A percentile compares a stretch with the other conserved stretches of the same genome.
Conservation (phyloP, 805 yeast genomes). For the Teunomyces aglyptinius region DNA sequence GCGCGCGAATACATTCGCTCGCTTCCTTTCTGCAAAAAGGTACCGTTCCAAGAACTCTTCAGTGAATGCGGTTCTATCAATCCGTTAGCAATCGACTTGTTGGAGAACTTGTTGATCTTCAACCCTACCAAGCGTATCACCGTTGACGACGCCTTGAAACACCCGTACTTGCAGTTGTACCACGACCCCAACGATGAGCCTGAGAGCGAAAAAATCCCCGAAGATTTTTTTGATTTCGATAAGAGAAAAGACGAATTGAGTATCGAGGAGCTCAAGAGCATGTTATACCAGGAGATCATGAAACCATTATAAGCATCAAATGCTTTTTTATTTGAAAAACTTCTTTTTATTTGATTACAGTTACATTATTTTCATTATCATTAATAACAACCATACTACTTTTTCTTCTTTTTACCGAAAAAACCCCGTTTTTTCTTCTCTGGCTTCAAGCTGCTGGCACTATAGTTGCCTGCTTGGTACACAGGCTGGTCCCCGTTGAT, state of each 20-base stretch:
- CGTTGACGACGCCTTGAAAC: conserved; percentile 73
- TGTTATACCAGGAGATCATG: conserved; percentile 82
- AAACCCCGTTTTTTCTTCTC: conserved; percentile 62
- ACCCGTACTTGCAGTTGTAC: conserved; percentile 85
- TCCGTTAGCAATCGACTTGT: conserved; percentile 54
- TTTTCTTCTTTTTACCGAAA: conserved; percentile 60
- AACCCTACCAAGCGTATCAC: conserved; percentile 73
- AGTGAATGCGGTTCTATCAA: conserved; percentile 21
- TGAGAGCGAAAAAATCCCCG: conserved; percentile 74
- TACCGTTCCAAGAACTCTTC: conserved; percentile 51
- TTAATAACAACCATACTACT: neutral
- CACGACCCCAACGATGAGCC: conserved; percentile 97
- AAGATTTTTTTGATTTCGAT: conserved; percentile 88
- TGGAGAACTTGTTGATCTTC: conserved; percentile 62
- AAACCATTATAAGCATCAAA: conserved; percentile 34
- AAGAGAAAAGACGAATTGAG: conserved; percentile 74
- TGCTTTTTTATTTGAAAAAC: too few relatives aligned
- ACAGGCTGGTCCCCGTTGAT: conserved; percentile 39
- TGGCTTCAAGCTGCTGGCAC: conserved; percentile 45
- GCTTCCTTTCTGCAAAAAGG: conserved; percentile 67
- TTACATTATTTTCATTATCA: neutral
- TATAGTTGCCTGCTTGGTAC: conserved; percentile 58
- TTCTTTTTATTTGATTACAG: neutral
- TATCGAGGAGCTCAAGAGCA: conserved; percentile 69
- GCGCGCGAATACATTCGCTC: conserved; percentile 87